Percentiles rank a stretch among this genome's conserved stretches.
Conservation (phyloP, 164 flowering plant genomes). For the Dillenia turbinata region DNA sequence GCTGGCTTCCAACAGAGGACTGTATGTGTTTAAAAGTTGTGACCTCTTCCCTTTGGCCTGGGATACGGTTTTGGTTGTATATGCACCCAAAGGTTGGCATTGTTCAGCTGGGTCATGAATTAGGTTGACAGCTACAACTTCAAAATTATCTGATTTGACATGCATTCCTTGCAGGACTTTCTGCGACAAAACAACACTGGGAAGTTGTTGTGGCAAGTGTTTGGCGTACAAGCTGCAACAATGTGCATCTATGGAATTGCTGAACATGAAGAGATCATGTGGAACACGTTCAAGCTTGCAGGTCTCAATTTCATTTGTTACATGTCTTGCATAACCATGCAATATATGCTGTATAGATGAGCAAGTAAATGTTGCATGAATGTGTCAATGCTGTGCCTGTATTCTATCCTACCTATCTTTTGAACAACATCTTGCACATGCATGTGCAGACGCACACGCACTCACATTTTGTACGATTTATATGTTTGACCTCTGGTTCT, state of each 20-base stretch:
- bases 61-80: slow-evolving; percentile 84
- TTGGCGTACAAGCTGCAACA: slow-evolving; percentile 79
- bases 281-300: slow-evolving; percentile 69
- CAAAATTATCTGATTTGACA: not conserved
- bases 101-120: not conserved
- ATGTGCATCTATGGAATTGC: slow-evolving; percentile 81
- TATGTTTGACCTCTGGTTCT: too few species aligned
- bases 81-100: slow-evolving; percentile 94
- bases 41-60: slow-evolving; percentile 53
- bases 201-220: slow-evolving; percentile 89
- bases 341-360: not conserved
- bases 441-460: too few species aligned
- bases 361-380: too few species aligned
- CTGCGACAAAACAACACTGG: slow-evolving; percentile 95
- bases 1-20: slow-evolving; percentile 92
- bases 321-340: not conserved
- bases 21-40: slow-evolving; percentile 81
- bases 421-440: not conserved
- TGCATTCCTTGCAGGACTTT: slow-evolving; percentile 56
- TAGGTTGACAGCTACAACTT: not conserved
- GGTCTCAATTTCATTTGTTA: slow-evolving; percentile 29
- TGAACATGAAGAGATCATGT: slow-evolving; percentile 93
- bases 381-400: too few species aligned
- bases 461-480: too few species aligned
- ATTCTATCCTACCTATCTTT: not conserved